Conservation (phyloP, 139 green algal genomes). For the Nannochloris sp. region DNA sequence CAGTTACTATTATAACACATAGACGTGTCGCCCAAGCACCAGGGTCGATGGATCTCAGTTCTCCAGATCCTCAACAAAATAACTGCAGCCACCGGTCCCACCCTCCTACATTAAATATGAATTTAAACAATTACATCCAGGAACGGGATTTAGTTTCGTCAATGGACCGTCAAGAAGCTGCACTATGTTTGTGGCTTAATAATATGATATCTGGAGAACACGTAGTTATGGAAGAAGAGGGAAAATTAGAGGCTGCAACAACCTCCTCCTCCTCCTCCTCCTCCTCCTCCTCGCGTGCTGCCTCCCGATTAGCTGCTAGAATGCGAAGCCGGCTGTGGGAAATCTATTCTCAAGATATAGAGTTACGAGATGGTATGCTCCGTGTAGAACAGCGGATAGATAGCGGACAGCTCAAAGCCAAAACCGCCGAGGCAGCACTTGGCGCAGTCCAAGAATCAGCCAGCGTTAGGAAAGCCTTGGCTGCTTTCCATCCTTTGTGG, state of each 20-base stretch:
- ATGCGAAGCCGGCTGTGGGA: conserved; percentile 26
- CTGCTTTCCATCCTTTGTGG: conserved; percentile 81
- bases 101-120: too few relatives aligned
- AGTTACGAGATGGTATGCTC: conserved; percentile 38
- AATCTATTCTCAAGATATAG: conserved; percentile 29
- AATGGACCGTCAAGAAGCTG: conserved; percentile 61
- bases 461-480: conserved; percentile 44
- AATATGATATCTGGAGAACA: conserved; percentile 28
- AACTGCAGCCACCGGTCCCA: too few relatives aligned
- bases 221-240: not conserved
- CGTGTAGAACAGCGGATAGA: conserved; percentile 49
- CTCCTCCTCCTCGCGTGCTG: conserved; percentile 4
- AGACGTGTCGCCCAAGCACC: too few relatives aligned
- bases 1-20: too few relatives aligned
- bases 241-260: not conserved
- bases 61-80: too few relatives aligned
- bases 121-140: too few relatives aligned
- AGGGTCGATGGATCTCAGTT: too few relatives aligned
- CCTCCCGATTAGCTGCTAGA: conserved; percentile 3
- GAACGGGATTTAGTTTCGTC: too few relatives aligned
- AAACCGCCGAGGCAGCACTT: conserved; percentile 30
- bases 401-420: conserved; percentile 37
- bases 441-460: conserved; percentile 24
- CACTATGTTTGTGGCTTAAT: conserved; percentile 62
- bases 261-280: too few relatives aligned